These are phyloP conservation scores for Angophora floribunda DNA, from an alignment of 345 rosid species.

Conservation along the genomic window DNA sequence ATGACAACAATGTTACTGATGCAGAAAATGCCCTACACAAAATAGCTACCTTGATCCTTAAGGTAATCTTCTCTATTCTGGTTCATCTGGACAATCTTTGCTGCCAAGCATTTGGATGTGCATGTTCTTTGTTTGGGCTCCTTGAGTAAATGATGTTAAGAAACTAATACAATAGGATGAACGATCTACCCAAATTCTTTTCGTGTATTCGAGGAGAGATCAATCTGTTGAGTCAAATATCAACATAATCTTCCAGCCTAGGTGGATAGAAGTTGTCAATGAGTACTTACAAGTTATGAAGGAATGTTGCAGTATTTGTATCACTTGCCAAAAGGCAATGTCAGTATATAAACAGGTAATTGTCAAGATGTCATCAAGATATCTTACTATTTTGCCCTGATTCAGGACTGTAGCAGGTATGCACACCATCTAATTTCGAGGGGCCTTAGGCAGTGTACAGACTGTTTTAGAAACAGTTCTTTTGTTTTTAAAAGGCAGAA, in stretches of 20 bases:
- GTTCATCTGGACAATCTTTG: not conserved
- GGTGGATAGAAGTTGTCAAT: not conserved
- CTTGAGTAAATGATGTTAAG: not conserved
- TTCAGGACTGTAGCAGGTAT: not conserved
- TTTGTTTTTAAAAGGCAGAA: not conserved
- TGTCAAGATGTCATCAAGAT: not conserved
- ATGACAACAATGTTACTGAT: conserved; percentile 21
- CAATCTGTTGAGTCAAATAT: not conserved
- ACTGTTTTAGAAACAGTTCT: not conserved
- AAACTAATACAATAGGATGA: not conserved
- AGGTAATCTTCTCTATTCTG: conserved; percentile 5
- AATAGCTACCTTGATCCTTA: conserved; percentile 43
- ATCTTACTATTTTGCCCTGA: not conserved
- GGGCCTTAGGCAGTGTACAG: not conserved
- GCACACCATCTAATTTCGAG: not conserved
- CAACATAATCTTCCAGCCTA: not conserved
- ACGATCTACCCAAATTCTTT: not conserved
- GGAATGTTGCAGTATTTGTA: not conserved
- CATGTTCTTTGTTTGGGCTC: not conserved
- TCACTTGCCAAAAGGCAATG: not conserved
- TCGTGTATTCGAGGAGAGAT: not conserved
- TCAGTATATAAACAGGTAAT: not conserved
- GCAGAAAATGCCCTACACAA: conserved; percentile 56
- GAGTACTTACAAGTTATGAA: not conserved
- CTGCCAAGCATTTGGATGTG: not conserved